Evolutionary conservation across 2,329 filamentous ascomycete species (phyloP).

Genomic region (Fusarium sp.): DNA sequence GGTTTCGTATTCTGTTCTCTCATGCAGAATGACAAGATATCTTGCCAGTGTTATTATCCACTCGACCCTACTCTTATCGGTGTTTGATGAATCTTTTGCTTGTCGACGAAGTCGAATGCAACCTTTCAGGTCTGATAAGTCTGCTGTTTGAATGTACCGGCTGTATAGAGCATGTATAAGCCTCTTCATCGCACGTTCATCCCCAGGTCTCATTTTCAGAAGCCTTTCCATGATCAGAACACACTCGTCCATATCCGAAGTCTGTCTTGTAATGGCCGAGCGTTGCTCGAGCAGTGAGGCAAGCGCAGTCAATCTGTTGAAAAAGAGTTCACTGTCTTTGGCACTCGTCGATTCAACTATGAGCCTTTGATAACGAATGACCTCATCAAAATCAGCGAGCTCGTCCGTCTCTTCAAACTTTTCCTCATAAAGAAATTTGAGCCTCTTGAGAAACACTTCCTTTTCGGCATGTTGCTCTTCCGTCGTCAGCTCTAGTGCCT

Average conservation of each 20-base stretch:
- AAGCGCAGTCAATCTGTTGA: background rate
- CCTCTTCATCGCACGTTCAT: background rate
- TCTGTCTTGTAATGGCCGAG: accelerated
- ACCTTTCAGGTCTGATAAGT: background rate
- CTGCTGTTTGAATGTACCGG: background rate
- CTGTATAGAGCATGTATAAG: background rate
- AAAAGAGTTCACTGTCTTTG: accelerated
- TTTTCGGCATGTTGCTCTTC: background rate
- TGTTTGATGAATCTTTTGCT: background rate
- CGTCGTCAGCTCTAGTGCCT: background rate
- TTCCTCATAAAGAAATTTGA: background rate
- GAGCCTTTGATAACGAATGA: background rate
- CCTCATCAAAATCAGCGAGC: background rate
- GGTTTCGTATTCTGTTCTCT: background rate
- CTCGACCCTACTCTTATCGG: background rate
- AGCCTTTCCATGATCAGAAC: background rate
- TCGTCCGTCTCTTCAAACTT: background rate
- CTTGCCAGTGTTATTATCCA: background rate
- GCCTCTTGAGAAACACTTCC: background rate
- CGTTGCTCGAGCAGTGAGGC: background rate
- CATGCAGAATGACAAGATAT: background rate
- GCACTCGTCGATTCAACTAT: background rate
- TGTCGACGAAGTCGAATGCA: background rate
- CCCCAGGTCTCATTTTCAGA: background rate
- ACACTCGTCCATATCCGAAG: background rate